phyloP scores from a whole-genome alignment of 2,329 filamentous ascomycete genomes.

The Cyphellophora europaea region DNA sequence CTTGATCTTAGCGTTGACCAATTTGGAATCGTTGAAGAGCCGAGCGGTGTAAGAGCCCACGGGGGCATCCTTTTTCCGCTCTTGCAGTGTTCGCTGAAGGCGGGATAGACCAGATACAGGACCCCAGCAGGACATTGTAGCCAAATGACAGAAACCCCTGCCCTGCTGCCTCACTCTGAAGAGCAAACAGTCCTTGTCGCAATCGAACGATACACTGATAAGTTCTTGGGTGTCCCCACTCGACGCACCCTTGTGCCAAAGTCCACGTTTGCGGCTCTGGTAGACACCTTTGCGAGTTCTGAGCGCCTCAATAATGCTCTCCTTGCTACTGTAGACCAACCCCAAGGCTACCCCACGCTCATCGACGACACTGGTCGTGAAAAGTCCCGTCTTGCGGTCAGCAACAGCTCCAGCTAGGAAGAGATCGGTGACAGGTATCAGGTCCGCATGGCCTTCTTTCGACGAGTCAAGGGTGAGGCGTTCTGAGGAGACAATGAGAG shows the following conservation, averaged over 20 bases:
- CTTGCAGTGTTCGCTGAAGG: slow-evolving; percentile 77
- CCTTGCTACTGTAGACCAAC: slow-evolving; percentile 86
- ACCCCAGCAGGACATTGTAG: slow-evolving; percentile 88
- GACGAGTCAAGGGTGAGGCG: slow-evolving; percentile 57
- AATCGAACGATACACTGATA: slow-evolving; percentile 75
- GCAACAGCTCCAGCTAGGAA: slow-evolving; percentile 68
- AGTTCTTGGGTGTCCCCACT: slow-evolving; percentile 92
- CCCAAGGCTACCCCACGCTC: slow-evolving; percentile 77
- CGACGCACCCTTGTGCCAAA: slow-evolving; percentile 95
- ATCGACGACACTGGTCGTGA: slow-evolving; percentile 85
- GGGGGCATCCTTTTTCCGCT: slow-evolving; percentile 73
- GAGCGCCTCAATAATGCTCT: slow-evolving; percentile 80
- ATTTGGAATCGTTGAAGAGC: slow-evolving; percentile 82
- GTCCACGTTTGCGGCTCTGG: slow-evolving; percentile 85
- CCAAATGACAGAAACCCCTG: slow-evolving; percentile 84
- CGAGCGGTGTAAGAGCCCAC: slow-evolving; percentile 87
- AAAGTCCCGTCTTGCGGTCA: slow-evolving; percentile 72
- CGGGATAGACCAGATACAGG: slow-evolving; percentile 70
- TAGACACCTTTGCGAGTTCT: slow-evolving; percentile 79
- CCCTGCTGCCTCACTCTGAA: slow-evolving; percentile 88
- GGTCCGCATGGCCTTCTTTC: slow-evolving; percentile 44
- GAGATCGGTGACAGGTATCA: slow-evolving; percentile 60
- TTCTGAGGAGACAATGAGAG: slow-evolving; percentile 58
- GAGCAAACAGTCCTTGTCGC: slow-evolving; percentile 83
- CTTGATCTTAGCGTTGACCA: slow-evolving; percentile 92